These are phyloP conservation scores for Maudiozyma turicensis DNA, from an alignment of 805 yeast species.

Conservation along the genomic window DNA sequence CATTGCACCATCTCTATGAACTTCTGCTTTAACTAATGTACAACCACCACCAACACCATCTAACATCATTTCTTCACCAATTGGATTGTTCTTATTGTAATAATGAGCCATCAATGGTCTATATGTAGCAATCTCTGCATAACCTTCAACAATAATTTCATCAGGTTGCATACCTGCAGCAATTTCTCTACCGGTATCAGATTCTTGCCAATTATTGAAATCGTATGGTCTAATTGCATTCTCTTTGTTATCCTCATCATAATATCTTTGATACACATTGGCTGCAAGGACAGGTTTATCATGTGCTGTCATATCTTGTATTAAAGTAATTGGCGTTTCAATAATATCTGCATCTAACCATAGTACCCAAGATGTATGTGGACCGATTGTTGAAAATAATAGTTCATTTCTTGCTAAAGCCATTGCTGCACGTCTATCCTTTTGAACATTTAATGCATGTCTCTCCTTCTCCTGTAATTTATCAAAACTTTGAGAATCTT, in stretches of 20 bases:
- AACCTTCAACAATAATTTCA: conserved; percentile 92
- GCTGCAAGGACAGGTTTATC: conserved; percentile 85
- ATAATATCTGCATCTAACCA: conserved; percentile 95
- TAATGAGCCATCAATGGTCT: conserved; percentile 90
- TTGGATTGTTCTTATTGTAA: conserved; percentile 57
- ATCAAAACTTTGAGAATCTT: conserved; percentile 70
- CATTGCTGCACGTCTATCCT: conserved; percentile 83
- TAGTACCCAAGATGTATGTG: conserved; percentile 86
- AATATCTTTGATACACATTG: conserved; percentile 82
- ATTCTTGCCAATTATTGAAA: conserved; percentile 90
- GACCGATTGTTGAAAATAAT: conserved; percentile 78
- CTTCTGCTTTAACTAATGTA: conserved; percentile 90
- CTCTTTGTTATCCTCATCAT: conserved; percentile 47
- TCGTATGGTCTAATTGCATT: conserved; percentile 77
- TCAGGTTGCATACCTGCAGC: conserved; percentile 72
- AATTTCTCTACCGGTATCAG: conserved; percentile 66
- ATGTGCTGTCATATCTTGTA: conserved; percentile 81
- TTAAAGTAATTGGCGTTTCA: conserved; percentile 73
- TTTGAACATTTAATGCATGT: conserved; percentile 80
- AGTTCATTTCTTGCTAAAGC: conserved; percentile 90
- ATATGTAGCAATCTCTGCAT: conserved; percentile 85
- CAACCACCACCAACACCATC: conserved; percentile 99
- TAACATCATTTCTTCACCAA: conserved; percentile 61
- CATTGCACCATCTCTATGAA: conserved; percentile 99
- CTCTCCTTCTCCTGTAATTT: conserved; percentile 79